Evolutionary conservation across 768 basidiomycete species (phyloP).

Genomic region (Trametes sanguinea): DNA sequence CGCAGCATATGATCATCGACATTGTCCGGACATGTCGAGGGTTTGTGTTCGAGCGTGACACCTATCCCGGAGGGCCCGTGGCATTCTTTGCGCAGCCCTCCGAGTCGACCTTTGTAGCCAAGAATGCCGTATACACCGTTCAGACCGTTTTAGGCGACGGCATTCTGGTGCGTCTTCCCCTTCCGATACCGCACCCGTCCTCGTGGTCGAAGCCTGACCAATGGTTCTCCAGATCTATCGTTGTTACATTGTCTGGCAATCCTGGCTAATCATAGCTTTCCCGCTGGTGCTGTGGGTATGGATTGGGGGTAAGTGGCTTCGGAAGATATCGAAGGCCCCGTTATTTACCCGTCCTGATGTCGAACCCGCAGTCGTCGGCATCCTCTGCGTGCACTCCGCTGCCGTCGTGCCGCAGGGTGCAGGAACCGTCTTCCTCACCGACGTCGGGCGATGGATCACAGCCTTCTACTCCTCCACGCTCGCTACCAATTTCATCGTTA

Average conservation of each 20-base stretch:
- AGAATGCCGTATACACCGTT: conserved; percentile 27
- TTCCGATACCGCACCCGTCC: background rate
- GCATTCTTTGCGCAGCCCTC: conserved; percentile 31
- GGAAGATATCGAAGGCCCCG: background rate
- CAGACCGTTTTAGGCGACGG: conserved; percentile 35
- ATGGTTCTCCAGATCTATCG: conserved; percentile 26
- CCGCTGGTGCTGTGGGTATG: conserved; percentile 20
- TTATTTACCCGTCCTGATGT: background rate
- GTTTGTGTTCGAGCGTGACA: conserved; percentile 28
- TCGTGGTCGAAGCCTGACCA: background rate
- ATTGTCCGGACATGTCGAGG: conserved; percentile 19
- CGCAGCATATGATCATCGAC: background rate
- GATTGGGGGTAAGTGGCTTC: conserved; percentile 11
- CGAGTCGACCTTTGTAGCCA: conserved; percentile 33
- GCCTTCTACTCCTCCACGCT: conserved; percentile 28
- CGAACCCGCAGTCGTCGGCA: conserved; percentile 14
- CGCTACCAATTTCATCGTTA: conserved; percentile 25
- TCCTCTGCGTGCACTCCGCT: conserved; percentile 22
- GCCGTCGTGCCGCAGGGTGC: conserved; percentile 11
- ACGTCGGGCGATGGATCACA: conserved; percentile 28
- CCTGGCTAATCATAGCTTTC: conserved; percentile 20
- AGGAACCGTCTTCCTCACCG: conserved; percentile 20
- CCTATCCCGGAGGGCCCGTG: conserved; percentile 22
- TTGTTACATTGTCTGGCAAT: conserved; percentile 30
- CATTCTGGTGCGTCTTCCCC: conserved; percentile 28